These are phyloP conservation scores for Cladorrhinum samala DNA, from an alignment of 495 filamentous ascomycete genomes.

Conservation along the genomic window DNA sequence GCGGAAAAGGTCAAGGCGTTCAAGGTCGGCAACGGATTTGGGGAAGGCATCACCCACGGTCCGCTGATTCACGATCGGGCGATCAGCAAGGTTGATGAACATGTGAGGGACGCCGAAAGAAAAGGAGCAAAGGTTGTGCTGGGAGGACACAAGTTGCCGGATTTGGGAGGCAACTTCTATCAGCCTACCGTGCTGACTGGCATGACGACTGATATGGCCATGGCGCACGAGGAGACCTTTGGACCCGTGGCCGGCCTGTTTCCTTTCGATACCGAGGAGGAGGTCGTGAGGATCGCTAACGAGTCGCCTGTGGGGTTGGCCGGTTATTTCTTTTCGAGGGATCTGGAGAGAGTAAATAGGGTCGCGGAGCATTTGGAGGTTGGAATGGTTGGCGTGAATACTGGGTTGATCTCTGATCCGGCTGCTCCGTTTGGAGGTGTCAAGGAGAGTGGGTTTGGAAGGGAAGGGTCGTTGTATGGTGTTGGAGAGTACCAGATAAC, in stretches of 20 bases:
- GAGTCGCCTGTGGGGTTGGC: conserved; percentile 71
- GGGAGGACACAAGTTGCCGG: conserved; percentile 61
- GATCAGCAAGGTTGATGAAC: conserved; percentile 66
- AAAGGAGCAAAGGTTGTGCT: conserved; percentile 68
- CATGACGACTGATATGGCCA: conserved; percentile 75
- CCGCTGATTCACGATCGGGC: conserved; percentile 77
- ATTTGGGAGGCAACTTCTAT: conserved; percentile 70
- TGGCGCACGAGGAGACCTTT: conserved; percentile 80
- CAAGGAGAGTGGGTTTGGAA: conserved; percentile 86
- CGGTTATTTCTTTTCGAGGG: conserved; percentile 79
- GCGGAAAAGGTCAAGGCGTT: conserved; percentile 69
- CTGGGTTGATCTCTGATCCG: conserved; percentile 74
- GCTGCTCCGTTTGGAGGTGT: conserved; percentile 88
- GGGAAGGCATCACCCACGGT: conserved; percentile 65
- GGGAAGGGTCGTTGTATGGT: conserved; percentile 88
- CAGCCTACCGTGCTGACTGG: conserved; percentile 72
- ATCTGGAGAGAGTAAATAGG: conserved; percentile 63
- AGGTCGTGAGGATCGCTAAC: conserved; percentile 77
- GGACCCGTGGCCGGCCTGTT: conserved; percentile 83
- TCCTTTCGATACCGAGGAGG: conserved; percentile 73
- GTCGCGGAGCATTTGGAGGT: conserved; percentile 83
- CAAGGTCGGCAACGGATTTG: conserved; percentile 71
- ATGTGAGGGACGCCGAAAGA: conserved; percentile 67
- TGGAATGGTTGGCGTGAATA: conserved; percentile 87
- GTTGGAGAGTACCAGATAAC: conserved; percentile 81